Evolutionary conservation across 2,329 filamentous ascomycete genomes (phyloP), one percentile per base, ranked within the genome.

Genomic region (Cercospora brassicicola): DNA sequence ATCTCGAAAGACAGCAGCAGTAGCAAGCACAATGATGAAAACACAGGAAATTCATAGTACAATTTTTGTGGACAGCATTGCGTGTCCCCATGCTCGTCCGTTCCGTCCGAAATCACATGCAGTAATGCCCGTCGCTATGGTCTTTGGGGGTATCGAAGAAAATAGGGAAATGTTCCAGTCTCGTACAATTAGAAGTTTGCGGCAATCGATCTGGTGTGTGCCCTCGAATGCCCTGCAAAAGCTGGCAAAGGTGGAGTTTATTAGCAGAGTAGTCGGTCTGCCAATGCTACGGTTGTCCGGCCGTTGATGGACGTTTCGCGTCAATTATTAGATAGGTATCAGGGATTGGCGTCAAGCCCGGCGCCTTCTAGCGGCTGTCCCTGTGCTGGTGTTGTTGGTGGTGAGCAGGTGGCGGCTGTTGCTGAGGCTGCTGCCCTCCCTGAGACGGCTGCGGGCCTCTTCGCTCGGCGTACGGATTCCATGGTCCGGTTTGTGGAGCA

Each of bases 401-500:
- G 48, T 55, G 45, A 15, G 28, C 13, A 20, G 48, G 51, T 36
- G 31, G 18, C 18, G 48, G 48, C 28, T 36, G 61, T 28, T 56
- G 53, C 53, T 51, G 45, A 48, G 39, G 48, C n/a, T 53, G 61
- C 20, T 31, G 61, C 30, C 48, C 42, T 26, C 20, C 15, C 18
- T 64, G 61, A 30, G 31, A 2, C 15, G 53, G 61, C 28, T 55
- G 61, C 13, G 68, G 62, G 11, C 64, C 67, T 42, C 64, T 65
- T 13, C 72, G 69, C 4, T 75, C 69, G 31, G 74, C 75, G 61
- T 76, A 78, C 8, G 77, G 76, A 64, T 78, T 78, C 71, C 72
- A 75, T 13, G 76, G 77, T 26, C 77, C 77, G 23, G 76, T 77
- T 51, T 75, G 73, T 13, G 76, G 77, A 20, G 73, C 64, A n/a